Evolutionary conservation across 2,329 filamentous ascomycete genomes (phyloP), one percentile per base, ranked within the genome.

Genomic region (Hypoxylon sp.): DNA sequence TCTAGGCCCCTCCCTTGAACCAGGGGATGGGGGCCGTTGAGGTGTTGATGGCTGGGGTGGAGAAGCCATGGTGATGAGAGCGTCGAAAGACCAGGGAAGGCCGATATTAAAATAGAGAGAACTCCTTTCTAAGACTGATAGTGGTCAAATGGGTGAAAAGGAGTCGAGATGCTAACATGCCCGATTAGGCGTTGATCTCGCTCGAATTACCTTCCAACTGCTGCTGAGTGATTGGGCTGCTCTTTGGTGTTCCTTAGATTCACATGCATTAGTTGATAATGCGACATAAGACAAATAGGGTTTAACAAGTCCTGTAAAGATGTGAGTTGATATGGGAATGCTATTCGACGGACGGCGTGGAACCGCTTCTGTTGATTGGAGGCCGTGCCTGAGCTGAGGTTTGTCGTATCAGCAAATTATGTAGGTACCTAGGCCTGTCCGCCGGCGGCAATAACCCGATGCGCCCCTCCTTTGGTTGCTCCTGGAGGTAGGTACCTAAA

Each of bases 31-130:
- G 9, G 64, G 56, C 55, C 55, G 55, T 24, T 49, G 58, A 24
- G 69, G 60, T 49, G 57, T 59, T 48, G 62, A 46, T 49, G 24
- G 51, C 38, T 63, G 61, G 42, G 60, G 48, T 50, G 64, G 59
- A 36, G 69, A 49, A 30, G 59, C 69, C 69, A 70, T 71, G 61
- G 26, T 67, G 64, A 28, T 14, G 26, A 4, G 8, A 8, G 11
- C n/a, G 7, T 46, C 33, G 20, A 42, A 9, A 33, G 12, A 26
- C 3, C 9, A 32, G 30, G 12, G 20, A 45, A 22, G 32, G 40
- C 33, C 2, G 16, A 32, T 18, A 16, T 26, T 30, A 49, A 9
- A 28, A 32, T 12, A 24, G 33, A 40, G 22, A 14, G 2, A 42
- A 42, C 12, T 12, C 40, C 14, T 20, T 32, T 49, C n/a, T 49